Percentiles rank a stretch among this genome's conserved stretches.
Evolutionary conservation across 2,329 filamentous ascomycete species (phyloP).

Genomic region (Endoconidiophora laricicola): DNA sequence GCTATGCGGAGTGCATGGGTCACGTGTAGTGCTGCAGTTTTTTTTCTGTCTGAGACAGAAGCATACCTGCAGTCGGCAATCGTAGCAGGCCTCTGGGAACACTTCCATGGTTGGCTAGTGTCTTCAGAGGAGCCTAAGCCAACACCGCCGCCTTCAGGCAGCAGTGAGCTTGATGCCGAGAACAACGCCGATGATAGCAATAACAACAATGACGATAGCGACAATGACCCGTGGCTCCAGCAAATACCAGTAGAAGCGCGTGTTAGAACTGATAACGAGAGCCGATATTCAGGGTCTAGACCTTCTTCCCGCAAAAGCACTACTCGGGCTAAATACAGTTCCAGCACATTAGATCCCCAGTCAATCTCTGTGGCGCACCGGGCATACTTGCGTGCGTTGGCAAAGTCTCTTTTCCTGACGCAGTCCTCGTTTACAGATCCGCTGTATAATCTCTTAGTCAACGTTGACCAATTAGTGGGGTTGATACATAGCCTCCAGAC

Average conservation of each 20-base stretch:
- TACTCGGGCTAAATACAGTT: conserved; percentile 4
- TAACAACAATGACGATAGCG: background rate
- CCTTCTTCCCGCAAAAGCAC: conserved; percentile 31
- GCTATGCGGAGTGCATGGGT: conserved; percentile 78
- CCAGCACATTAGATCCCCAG: conserved; percentile 55
- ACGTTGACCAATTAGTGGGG: conserved; percentile 68
- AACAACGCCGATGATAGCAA: conserved; percentile 5
- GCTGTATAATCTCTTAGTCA: conserved; percentile 49
- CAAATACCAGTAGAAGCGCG: background rate
- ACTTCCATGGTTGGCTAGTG: conserved; percentile 61
- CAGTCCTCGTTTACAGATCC: conserved; percentile 44
- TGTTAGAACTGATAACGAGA: conserved; percentile 14
- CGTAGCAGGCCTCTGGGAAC: conserved; percentile 62
- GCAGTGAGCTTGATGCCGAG: conserved; percentile 15
- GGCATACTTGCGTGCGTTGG: conserved; percentile 54
- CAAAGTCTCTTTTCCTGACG: conserved; percentile 49
- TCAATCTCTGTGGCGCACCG: conserved; percentile 66
- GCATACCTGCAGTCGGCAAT: conserved; percentile 84
- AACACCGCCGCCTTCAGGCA: conserved; percentile 7
- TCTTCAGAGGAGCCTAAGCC: conserved; percentile 20
- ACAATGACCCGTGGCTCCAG: conserved; percentile 18
- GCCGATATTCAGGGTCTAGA: conserved; percentile 11
- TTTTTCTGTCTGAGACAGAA: conserved; percentile 76
- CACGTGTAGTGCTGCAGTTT: conserved; percentile 70
- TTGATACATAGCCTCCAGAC: conserved; percentile 58